These are phyloP conservation scores for Clarkia xantiana DNA, from an alignment of 345 rosid genomes.

Conservation along the genomic window DNA sequence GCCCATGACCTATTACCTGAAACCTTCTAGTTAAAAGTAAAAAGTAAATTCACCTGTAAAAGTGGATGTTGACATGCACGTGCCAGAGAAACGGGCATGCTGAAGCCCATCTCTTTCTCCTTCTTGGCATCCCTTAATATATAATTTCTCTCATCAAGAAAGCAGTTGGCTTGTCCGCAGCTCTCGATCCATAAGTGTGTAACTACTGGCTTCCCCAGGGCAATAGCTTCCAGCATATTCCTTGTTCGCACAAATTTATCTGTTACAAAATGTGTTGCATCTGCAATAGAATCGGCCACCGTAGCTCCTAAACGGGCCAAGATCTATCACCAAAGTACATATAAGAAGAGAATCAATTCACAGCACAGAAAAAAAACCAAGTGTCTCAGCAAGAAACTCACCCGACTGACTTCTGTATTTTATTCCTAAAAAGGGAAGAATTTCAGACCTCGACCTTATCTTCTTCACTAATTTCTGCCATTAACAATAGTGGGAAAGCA, in stretches of 20 bases:
- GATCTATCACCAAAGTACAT: conserved; percentile 30
- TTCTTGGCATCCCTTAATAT: conserved; percentile 51
- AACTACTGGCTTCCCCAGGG: conserved; percentile 70
- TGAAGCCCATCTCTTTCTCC: conserved; percentile 72
- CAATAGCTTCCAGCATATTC: conserved; percentile 84
- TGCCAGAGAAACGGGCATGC: conserved; percentile 57
- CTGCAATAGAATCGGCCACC: conserved; percentile 42
- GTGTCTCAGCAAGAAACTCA: too few species aligned
- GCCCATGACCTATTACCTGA: too few species aligned
- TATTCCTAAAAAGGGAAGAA: neutral
- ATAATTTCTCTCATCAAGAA: conserved; percentile 53
- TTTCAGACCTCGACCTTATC: too few species aligned
- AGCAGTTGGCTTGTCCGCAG: conserved; percentile 46
- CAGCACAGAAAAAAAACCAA: too few species aligned
- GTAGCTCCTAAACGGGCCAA: conserved; percentile 48
- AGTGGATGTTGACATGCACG: conserved; percentile 51
- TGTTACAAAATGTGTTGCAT: conserved; percentile 71
- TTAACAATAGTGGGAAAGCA: too few species aligned
- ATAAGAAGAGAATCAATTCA: conserved; percentile 1
- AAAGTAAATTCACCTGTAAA: conserved; percentile 26
- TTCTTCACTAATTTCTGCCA: too few species aligned
- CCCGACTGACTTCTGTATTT: too few species aligned
- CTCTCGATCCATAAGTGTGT: conserved; percentile 74
- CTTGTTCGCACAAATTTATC: conserved; percentile 72
- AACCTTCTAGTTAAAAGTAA: too few species aligned